Conservation (phyloP, 2,329 filamentous ascomycete genomes). For the Beauveria australis region DNA sequence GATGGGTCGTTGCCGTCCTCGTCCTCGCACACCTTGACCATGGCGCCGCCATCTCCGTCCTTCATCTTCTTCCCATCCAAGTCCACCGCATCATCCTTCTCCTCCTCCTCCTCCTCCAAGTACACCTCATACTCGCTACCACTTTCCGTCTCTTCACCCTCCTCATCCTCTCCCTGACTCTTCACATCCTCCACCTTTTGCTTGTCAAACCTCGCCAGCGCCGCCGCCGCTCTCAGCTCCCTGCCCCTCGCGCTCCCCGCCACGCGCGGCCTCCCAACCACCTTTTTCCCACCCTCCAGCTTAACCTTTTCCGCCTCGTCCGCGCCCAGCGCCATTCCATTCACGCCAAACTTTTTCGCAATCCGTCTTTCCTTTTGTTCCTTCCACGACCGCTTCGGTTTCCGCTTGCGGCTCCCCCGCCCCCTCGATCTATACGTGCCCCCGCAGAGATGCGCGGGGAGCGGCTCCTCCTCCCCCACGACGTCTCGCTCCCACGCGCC, state of each 20-base stretch:
- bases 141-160: conserved; percentile 27
- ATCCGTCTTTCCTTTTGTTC: conserved; percentile 64
- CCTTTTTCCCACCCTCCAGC: conserved; percentile 57
- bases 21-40: conserved; percentile 70
- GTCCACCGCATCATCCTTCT: conserved; percentile 44
- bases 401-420: conserved; percentile 46
- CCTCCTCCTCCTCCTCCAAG: conserved; percentile 26
- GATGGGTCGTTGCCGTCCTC: conserved; percentile 45
- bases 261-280: conserved; percentile 60
- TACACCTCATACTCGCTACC: conserved; percentile 38
- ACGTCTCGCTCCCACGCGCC: conserved; percentile 42
- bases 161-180: conserved; percentile 24
- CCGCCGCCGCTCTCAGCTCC: conserved; percentile 69
- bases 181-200: conserved; percentile 36
- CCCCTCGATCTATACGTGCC: conserved; percentile 62
- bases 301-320: conserved; percentile 58
- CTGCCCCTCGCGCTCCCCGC: conserved; percentile 66
- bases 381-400: conserved; percentile 52
- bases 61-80: conserved; percentile 55
- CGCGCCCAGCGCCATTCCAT: conserved; percentile 60
- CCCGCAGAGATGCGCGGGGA: conserved; percentile 70
- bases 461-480: conserved; percentile 42
- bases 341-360: conserved; percentile 66
- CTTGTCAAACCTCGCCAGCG: conserved; percentile 62
- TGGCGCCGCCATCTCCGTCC: conserved; percentile 56